phyloP scores from a whole-genome alignment of 352 stramenopile species.

The Globisporangium sylvaticum region DNA sequence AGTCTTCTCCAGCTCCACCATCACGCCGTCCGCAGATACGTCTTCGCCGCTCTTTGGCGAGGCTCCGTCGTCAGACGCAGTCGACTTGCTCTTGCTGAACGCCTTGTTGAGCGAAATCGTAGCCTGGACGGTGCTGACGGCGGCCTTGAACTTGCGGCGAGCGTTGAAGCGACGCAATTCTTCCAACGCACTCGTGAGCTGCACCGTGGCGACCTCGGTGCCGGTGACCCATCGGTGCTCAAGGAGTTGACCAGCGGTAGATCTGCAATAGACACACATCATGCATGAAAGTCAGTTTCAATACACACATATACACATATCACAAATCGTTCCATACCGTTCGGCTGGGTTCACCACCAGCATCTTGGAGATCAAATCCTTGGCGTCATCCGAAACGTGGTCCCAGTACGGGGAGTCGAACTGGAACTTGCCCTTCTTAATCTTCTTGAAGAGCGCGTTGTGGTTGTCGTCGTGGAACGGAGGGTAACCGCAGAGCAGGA shows the following conservation, averaged over 20 bases:
- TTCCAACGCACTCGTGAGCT: slow-evolving; percentile 90
- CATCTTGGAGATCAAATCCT: slow-evolving; percentile 93
- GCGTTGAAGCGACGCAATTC: slow-evolving; percentile 93
- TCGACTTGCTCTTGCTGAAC: slow-evolving; percentile 59
- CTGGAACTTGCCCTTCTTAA: slow-evolving; percentile 92
- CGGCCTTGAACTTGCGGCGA: slow-evolving; percentile 93
- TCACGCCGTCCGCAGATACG: slow-evolving; percentile 20
- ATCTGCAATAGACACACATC: slow-evolving; percentile 29
- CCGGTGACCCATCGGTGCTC: slow-evolving; percentile 89
- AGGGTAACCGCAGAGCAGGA: slow-evolving; percentile 81
- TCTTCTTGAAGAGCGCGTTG: slow-evolving; percentile 92
- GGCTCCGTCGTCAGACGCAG: slow-evolving; percentile 12
- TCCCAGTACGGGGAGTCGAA: slow-evolving; percentile 96
- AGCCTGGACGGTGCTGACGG: slow-evolving; percentile 84
- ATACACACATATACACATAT: not conserved
- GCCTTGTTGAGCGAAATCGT: slow-evolving; percentile 73
- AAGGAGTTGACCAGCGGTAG: slow-evolving; percentile 82
- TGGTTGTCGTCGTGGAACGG: slow-evolving; percentile 93
- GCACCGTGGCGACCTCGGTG: slow-evolving; percentile 78
- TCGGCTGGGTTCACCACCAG: slow-evolving; percentile 89
- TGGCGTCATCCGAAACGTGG: slow-evolving; percentile 90
- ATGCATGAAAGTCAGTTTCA: not conserved
- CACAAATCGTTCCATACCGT: slow-evolving; percentile 34
- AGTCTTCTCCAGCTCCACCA: slow-evolving; percentile 24
- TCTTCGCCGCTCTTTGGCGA: slow-evolving; percentile 4